Percentiles rank a stretch among this genome's conserved stretches.
Conservation (phyloP, 1,284 basidiomycete genomes). For the Heterobasidion annosum region DNA sequence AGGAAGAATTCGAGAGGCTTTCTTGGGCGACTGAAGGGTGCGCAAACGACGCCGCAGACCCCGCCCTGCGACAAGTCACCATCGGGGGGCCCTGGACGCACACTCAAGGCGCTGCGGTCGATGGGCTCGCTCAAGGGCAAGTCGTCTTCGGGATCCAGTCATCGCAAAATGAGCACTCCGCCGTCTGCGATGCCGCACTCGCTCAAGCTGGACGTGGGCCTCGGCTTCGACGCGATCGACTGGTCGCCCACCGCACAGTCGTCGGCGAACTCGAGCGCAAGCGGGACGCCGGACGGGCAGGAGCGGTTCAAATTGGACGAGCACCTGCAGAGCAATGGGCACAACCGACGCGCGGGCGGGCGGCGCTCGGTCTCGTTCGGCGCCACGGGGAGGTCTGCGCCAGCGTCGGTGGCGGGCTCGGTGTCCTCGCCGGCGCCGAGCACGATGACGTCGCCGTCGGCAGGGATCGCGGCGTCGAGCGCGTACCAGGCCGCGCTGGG, state of each 20-base stretch:
- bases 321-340: background rate
- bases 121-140: constrained; percentile 69
- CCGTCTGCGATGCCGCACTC: constrained; percentile 42
- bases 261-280: constrained; percentile 12
- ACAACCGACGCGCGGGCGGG: constrained; percentile 28
- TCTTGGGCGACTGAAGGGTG: constrained; percentile 47
- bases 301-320: background rate
- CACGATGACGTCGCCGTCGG: constrained; percentile 13
- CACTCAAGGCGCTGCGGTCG: constrained; percentile 62
- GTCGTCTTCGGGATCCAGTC: constrained; percentile 20
- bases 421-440: constrained; percentile 25
- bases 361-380: constrained; percentile 62
- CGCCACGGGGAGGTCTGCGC: constrained; percentile 20
- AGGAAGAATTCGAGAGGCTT: constrained; percentile 61
- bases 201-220: constrained; percentile 42
- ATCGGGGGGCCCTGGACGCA: constrained; percentile 23
- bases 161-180: constrained; percentile 12
- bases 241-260: constrained; percentile 28
- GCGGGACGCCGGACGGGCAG: background rate
- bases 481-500: constrained; percentile 65
- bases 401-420: constrained; percentile 38
- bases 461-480: constrained; percentile 26
- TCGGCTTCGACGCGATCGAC: constrained; percentile 49
- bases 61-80: constrained; percentile 26
- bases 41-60: constrained; percentile 28